Evolutionary conservation across 1,284 basidiomycete species (phyloP).

Genomic region (Marasmius tenuissimus): DNA sequence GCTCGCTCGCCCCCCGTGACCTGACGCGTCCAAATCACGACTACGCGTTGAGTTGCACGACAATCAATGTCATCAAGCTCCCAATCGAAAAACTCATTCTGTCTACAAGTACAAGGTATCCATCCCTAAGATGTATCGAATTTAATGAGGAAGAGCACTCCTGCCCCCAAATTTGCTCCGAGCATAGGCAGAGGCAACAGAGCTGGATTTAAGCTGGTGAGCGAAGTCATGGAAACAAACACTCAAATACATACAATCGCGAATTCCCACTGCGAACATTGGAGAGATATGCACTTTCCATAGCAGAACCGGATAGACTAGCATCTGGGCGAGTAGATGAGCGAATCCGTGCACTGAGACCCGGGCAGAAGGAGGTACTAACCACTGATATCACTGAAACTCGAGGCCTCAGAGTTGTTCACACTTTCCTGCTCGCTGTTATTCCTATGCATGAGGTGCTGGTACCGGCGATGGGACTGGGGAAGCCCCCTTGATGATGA

Average conservation of each 20-base stretch:
- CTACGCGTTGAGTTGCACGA: too few relatives aligned
- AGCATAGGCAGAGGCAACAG: constrained; percentile 11
- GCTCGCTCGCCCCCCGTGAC: neutral
- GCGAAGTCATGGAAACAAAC: constrained; percentile 8
- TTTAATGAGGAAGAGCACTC: constrained; percentile 4
- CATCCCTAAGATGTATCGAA: too few relatives aligned
- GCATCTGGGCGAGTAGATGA: constrained; percentile 42
- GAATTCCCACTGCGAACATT: constrained; percentile 53
- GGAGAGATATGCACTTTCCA: constrained; percentile 75
- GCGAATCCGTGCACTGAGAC: neutral
- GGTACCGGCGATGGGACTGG: constrained; percentile 47
- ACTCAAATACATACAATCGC: constrained; percentile 46
- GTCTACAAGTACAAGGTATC: too few relatives aligned
- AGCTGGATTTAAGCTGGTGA: neutral
- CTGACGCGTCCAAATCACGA: too few relatives aligned
- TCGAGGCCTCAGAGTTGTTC: constrained; percentile 70
- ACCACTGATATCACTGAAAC: constrained; percentile 84
- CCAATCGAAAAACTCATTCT: too few relatives aligned
- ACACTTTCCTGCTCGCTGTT: constrained; percentile 62
- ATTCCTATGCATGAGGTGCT: constrained; percentile 37
- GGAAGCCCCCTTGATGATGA: constrained; percentile 52
- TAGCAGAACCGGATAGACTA: constrained; percentile 68
- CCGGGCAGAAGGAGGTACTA: constrained; percentile 21
- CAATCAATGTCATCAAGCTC: too few relatives aligned
- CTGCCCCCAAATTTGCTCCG: constrained; percentile 13